Conservation (phyloP, 306 rosid genomes). For the Medicago truncatula region DNA sequence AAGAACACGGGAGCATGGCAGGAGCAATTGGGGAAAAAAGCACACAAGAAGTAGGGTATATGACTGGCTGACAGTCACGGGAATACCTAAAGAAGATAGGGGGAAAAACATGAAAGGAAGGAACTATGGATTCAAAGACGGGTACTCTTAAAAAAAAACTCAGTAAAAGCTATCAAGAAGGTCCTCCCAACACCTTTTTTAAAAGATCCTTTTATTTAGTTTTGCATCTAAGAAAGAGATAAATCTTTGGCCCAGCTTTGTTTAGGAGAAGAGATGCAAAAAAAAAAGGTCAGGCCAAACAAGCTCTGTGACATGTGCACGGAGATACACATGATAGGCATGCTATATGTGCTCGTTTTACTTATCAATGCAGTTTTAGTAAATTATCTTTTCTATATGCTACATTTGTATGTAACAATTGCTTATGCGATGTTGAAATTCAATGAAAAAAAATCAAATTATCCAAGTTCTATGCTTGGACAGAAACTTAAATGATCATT, state of each 20-base stretch:
- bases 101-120: neutral
- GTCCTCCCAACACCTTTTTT: neutral
- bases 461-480: constrained; percentile 9
- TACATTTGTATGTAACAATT: constrained; percentile 32
- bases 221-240: constrained; percentile 1
- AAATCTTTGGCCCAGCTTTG: neutral
- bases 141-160: neutral
- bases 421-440: constrained; percentile 6
- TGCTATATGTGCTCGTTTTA: constrained; percentile 37
- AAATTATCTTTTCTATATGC: constrained; percentile 10
- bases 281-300: neutral
- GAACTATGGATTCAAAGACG: neutral
- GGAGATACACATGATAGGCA: constrained; percentile 13
- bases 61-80: neutral
- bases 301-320: constrained; percentile 8
- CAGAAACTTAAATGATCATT: constrained; percentile 22
- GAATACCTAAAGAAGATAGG: constrained; percentile 1
- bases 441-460: constrained; percentile 32
- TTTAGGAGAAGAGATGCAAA: neutral
- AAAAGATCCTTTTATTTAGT: neutral
- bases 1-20: neutral
- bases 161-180: neutral
- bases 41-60: neutral
- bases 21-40: constrained; percentile 2
- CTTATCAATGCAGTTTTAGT: neutral